phyloP scores from a whole-genome alignment of 345 rosid species.

The Sonneratia caseolaris region DNA sequence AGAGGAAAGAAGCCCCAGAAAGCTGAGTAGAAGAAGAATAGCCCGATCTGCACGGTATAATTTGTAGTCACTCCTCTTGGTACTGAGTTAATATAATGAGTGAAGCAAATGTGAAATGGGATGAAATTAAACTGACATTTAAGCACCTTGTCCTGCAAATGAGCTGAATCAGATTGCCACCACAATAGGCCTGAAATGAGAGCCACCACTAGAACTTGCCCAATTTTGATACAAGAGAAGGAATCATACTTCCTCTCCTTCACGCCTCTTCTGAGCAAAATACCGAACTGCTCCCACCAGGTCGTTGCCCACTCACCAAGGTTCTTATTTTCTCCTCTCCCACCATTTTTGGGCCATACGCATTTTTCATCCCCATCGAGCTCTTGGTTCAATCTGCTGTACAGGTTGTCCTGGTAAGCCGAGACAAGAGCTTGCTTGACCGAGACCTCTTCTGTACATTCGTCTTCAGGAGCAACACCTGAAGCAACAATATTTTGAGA shows the following conservation, averaged over 20 bases:
- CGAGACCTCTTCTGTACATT: conserved; percentile 9
- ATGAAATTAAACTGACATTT: too few relatives aligned
- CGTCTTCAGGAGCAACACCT: conserved; percentile 24
- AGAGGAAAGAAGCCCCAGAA: conserved; percentile 72
- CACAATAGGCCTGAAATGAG: conserved; percentile 31
- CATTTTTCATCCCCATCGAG: conserved; percentile 1
- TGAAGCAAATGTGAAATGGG: too few relatives aligned
- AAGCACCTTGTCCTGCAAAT: conserved; percentile 61
- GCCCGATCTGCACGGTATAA: conserved; percentile 44
- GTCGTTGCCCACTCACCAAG: conserved; percentile 28
- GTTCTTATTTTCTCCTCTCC: conserved; percentile 10
- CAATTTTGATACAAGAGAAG: conserved; percentile 28
- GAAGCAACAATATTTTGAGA: too few relatives aligned
- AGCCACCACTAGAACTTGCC: conserved; percentile 26
- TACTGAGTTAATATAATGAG: not conserved
- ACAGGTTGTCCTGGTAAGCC: conserved; percentile 28
- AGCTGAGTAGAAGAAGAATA: conserved; percentile 53
- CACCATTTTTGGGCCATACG: not conserved
- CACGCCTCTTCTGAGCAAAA: conserved; percentile 35
- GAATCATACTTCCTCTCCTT: conserved; percentile 37
- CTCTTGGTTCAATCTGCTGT: conserved; percentile 21
- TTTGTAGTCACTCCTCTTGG: not conserved
- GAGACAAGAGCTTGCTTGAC: conserved; percentile 28
- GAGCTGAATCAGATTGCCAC: conserved; percentile 37
- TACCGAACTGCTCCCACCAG: conserved; percentile 51